Base-by-base conservation (phyloP, 768 basidiomycete species). In the Hortiboletus campestris region DNA sequence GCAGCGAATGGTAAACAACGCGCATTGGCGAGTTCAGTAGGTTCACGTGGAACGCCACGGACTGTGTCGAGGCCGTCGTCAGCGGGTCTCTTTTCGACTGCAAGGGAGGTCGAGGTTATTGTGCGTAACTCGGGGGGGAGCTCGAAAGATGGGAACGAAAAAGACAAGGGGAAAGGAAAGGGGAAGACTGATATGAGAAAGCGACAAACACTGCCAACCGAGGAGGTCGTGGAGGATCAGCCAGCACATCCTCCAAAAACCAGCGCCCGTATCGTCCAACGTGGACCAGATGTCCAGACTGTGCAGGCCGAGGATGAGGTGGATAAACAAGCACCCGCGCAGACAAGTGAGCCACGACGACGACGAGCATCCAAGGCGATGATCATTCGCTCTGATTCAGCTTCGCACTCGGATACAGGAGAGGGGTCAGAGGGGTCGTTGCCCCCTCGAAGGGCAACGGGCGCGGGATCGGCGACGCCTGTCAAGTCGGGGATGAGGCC, bases 401-500 rank as follows among this genome's bases (percentile, higher is more conserved):
- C 55, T 16, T 12, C 25, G 2, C 14, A 9, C 13, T 57, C 16
- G 11, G 46, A 46, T n/a, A 9, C 32, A 3, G 51, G 39, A 9
- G 31, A 35, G 12, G 48, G 1, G 9, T 58, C 57, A 3, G 57
- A 61, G 20, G 48, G 17, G 6, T 56, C 63, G 6, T 34, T 55
- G 9, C 58, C 65, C 0, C 58, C 59, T n/a, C 57, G 63, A n/a
- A 61, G 46, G 44, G 7, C 32, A 0, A 12, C 35, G 31, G 51
- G 22, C 13, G 14, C 32, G 9, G 51, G 25, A 9, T 49, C 55
- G 6, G 46, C 6, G 19, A 70, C 69, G 0, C 66, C 69, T 12
- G 49, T 70, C 49, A 68, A 60, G 38, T 64, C 64, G 2, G 62
- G 62, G 10, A 70, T 70, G 69, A 70, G 61, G 29, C 64, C 62